Conservation (phyloP, 441 rosid species). For the Bocquillonia castaneifolia region DNA sequence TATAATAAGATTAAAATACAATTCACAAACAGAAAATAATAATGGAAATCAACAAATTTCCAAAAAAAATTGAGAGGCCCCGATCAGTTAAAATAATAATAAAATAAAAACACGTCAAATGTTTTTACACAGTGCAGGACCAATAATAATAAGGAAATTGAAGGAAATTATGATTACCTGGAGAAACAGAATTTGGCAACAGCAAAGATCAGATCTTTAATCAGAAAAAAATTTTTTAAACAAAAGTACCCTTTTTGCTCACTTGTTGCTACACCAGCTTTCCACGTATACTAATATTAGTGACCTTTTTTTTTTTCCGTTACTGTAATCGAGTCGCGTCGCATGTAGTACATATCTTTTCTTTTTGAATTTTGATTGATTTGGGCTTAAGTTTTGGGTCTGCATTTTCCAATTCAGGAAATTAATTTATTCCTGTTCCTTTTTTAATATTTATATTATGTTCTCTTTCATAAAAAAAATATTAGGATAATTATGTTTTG, state of each 20-base stretch:
- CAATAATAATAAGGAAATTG: background rate
- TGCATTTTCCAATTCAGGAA: no score
- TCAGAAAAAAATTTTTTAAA: background rate
- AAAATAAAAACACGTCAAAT: background rate
- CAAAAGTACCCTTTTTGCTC: background rate
- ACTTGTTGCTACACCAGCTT: slow-evolving; percentile 2
- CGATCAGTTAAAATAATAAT: background rate
- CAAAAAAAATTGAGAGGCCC: no score
- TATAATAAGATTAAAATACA: background rate
- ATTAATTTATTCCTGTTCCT: no score
- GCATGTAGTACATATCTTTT: no score
- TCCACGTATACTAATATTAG: no score
- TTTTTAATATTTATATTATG: no score
- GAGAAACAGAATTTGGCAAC: slow-evolving; percentile 8
- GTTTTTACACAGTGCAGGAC: background rate
- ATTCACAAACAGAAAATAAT: background rate
- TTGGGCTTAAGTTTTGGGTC: no score
- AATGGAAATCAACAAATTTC: background rate
- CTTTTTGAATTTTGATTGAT: no score
- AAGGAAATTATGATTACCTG: slow-evolving; percentile 6
- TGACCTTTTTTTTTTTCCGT: no score
- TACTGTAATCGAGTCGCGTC: no score
- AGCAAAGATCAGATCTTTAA: background rate
- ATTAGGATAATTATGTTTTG: no score
- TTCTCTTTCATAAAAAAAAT: no score